Evolutionary conservation across 148 eudicot species (phyloP), one percentile per base, ranked within the genome.

Genomic region (Vaccinium darrowii): DNA sequence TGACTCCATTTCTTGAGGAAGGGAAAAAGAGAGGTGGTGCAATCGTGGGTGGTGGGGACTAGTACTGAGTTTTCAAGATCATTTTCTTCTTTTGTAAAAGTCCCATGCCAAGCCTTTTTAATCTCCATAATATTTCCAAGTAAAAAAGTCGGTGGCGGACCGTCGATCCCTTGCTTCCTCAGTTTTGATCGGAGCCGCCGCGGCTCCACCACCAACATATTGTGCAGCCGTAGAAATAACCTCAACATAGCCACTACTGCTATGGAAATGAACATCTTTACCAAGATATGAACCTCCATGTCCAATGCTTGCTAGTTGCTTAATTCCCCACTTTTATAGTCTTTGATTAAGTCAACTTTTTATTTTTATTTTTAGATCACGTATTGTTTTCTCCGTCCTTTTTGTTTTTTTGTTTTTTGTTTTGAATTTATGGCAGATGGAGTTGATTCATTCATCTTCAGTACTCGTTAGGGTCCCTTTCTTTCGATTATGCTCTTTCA

Each of bases 1-100:
- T 54, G 73, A 10, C 65, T 54, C 84, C 84, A 83, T 30, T 83
- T 39, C 65, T 83, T 79, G 1, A 83, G 36, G 79, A 72, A 83
- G 8, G 84, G 79, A 15, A 15, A 83, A 63, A 83, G 78, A 11
- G 36, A 25, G 25, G 78, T 1, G 30, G 69, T 67, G 79, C 19
- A 3, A 21, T n/a, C 12, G 47, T 3, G 49, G 49, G 19, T 36
- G 49, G 76, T 30, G 47, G 76, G 19, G 19, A 11, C 3, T 3
- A 0, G 2, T 5, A 8, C 30, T 36, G 11, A 1, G 47, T 3
- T 12, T 14, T 8, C 6, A 2, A 1, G 2, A 13, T 11, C 13
- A 14, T 1, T 21, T 5, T 23, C 0, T 2, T 2, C 11, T 2
- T 14, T 36, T 3, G 23, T 1, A 0, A n/a, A 23, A 9, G 51